phyloP scores from a whole-genome alignment of 139 green algal species.

The Chlorella ohadii region DNA sequence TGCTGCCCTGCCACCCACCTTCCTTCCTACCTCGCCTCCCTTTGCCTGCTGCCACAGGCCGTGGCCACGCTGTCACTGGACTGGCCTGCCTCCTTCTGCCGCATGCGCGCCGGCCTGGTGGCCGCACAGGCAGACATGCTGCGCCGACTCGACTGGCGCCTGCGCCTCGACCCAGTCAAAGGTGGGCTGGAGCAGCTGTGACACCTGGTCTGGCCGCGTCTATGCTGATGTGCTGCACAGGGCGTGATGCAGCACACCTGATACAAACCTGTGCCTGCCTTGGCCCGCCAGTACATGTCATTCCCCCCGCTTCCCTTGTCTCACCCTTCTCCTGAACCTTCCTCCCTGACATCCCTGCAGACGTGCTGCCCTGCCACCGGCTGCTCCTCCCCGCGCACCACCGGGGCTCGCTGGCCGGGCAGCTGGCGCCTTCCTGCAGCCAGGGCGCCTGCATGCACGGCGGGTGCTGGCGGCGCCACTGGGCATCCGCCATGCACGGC shows the following conservation, averaged over 20 bases:
- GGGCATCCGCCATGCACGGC: too few relatives aligned
- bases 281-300: too few relatives aligned
- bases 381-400: neutral
- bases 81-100: slow-evolving; percentile 6
- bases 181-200: neutral
- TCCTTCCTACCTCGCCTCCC: too few relatives aligned
- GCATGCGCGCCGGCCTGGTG: neutral
- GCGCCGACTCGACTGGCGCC: neutral
- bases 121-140: slow-evolving; percentile 16
- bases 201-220: too few relatives aligned
- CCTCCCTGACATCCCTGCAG: neutral
- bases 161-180: neutral
- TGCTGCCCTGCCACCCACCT: too few relatives aligned
- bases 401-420: too few relatives aligned
- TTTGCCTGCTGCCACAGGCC: neutral
- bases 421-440: too few relatives aligned
- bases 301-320: too few relatives aligned
- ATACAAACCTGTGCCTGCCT: neutral
- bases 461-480: too few relatives aligned
- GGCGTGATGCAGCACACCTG: too few relatives aligned
- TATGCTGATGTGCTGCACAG: too few relatives aligned
- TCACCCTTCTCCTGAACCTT: neutral
- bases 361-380: neutral
- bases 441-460: too few relatives aligned
- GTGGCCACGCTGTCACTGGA: neutral